Percentiles rank a stretch among this genome's conserved stretches.
Conservation (phyloP, 495 filamentous ascomycete genomes). For the Podospora didyma region DNA sequence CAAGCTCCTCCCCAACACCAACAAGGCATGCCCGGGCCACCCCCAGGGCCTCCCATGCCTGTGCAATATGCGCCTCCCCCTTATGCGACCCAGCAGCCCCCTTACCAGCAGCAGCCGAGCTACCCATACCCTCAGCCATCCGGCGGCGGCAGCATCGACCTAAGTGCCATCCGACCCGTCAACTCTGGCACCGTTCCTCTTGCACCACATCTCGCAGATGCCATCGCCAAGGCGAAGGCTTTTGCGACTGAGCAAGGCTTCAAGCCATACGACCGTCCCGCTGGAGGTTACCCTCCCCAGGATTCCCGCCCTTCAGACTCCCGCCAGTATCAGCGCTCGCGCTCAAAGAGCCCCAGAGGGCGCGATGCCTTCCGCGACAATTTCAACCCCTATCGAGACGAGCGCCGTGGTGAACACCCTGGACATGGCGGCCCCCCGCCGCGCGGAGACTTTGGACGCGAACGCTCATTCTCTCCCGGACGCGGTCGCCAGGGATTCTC, state of each 20-base stretch:
- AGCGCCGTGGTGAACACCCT: conserved; percentile 52
- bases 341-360: conserved; percentile 62
- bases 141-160: conserved; percentile 64
- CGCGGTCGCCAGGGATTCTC: conserved; percentile 49
- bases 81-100: conserved; percentile 36
- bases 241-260: conserved; percentile 69
- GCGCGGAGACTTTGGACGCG: conserved; percentile 56
- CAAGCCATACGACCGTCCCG: conserved; percentile 44
- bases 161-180: conserved; percentile 69
- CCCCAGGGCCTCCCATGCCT: conserved; percentile 10
- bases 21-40: conserved; percentile 33
- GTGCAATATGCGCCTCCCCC: conserved; percentile 22
- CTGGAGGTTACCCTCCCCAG: conserved; percentile 29
- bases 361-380: conserved; percentile 66
- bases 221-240: conserved; percentile 67
- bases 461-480: conserved; percentile 60
- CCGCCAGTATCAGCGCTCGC: conserved; percentile 56
- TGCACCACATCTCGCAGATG: conserved; percentile 43
- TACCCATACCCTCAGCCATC: conserved; percentile 64
- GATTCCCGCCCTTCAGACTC: conserved; percentile 38
- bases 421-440: neutral
- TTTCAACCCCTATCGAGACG: conserved; percentile 71
- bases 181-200: conserved; percentile 70
- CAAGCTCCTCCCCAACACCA: conserved; percentile 44
- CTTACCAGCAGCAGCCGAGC: conserved; percentile 39